These are phyloP conservation scores for Pyricularia pennisetigena DNA, from an alignment of 2,329 filamentous ascomycete species.

Conservation along the genomic window DNA sequence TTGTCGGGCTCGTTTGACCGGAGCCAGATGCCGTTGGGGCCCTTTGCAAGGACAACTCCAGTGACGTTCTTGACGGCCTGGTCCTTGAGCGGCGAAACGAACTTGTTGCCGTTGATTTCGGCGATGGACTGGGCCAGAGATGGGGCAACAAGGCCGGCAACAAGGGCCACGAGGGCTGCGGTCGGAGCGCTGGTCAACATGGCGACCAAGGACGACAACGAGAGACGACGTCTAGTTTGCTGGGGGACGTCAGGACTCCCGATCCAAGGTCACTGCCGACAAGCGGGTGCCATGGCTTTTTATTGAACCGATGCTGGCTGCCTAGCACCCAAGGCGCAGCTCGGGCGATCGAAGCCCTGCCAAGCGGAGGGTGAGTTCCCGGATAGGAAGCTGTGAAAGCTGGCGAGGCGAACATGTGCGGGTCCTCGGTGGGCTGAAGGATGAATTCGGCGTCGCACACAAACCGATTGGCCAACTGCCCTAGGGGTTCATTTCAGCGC, in stretches of 20 bases:
- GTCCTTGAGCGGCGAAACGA: conserved; percentile 49
- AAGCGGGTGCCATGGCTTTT: neutral
- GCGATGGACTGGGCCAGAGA: conserved; percentile 35
- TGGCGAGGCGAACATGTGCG: neutral
- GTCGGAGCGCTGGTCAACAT: neutral
- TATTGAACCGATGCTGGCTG: neutral
- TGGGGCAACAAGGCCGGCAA: neutral
- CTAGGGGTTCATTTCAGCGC: neutral
- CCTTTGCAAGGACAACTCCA: conserved; percentile 59
- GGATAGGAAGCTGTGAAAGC: conserved; percentile 3
- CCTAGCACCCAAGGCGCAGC: neutral
- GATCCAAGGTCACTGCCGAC: neutral
- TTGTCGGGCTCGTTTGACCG: conserved; percentile 48
- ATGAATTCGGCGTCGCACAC: neutral
- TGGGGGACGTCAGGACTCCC: neutral
- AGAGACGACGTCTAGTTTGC: neutral
- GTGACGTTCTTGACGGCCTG: conserved; percentile 46
- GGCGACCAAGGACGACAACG: neutral
- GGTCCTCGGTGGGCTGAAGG: neutral
- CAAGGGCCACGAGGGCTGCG: neutral
- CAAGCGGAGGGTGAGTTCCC: neutral
- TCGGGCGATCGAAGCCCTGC: neutral
- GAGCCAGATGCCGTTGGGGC: conserved; percentile 53
- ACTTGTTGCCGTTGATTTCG: conserved; percentile 57
- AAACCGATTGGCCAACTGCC: neutral